Evolutionary conservation across 192 early-diverging fungal species (phyloP), one percentile per base, ranked within the genome.

Genomic region (Umbelopsis sp.): DNA sequence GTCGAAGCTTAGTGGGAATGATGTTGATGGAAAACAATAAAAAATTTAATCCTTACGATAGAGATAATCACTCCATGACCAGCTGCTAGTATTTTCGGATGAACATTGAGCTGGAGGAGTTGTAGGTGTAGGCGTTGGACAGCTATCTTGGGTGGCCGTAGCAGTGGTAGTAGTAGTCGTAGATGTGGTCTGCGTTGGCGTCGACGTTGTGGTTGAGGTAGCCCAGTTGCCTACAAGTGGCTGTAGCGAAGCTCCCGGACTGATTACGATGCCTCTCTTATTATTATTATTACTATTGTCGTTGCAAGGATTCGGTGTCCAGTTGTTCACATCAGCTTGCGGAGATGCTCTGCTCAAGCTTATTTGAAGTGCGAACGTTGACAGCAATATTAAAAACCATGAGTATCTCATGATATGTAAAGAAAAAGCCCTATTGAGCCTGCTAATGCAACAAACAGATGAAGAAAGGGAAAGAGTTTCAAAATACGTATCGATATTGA

Each of bases 1-100:
- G 27, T 61, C 21, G 27, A 51, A 0, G 10, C 37, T 41, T 41
- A 41, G 37, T 41, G 37, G 37, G 37, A 41, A 6, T 6, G 37
- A 41, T 6, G 37, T 10, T 9, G 37, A 0, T 41, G 5, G 5
- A 21, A 33, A 20, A 18, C 2, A 30, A 49, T 27, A 67, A 49
- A 11, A 2, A 5, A 41, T 50, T 6, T 3, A 68, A 15, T 23
- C 9, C 35, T 70, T 52, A 46, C 37, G 12, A 41, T 49, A 68
- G 22, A 68, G 48, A 61, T 61, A 70, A 46, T 61, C 55, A 27
- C 55, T 61, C 55, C 55, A 61, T 4, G 55, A 61, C 55, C 27
- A 61, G 16, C 7, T 18, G 33, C 33, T 30, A 22, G 70, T 11
- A 2, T 64, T 46, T 41, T 21, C 11, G 0, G 30, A 7, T 35